Conservation (phyloP, 164 flowering plant genomes). For the Kalanchoe fedtschenkoi region DNA sequence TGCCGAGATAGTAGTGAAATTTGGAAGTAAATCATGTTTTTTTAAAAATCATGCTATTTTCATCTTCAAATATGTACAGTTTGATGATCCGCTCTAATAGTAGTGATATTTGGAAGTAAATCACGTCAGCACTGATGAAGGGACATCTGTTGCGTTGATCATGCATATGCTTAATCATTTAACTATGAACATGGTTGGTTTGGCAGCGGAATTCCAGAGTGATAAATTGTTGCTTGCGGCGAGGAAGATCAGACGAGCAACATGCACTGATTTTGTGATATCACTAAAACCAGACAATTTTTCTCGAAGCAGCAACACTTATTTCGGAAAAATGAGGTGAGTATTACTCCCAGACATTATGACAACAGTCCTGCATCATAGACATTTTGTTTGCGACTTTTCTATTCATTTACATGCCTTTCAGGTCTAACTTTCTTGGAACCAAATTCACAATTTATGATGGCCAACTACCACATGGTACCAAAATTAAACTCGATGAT, state of each 20-base stretch:
- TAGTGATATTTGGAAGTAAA: not conserved
- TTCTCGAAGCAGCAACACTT: slow-evolving; percentile 49
- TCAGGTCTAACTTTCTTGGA: slow-evolving; percentile 64
- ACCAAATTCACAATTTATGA: slow-evolving; percentile 60
- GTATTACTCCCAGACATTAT: not conserved
- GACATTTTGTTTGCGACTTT: not conserved
- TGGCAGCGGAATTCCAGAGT: slow-evolving; percentile 42
- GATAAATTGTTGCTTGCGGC: slow-evolving; percentile 54
- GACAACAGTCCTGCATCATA: not conserved
- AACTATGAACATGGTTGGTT: slow-evolving; percentile 6
- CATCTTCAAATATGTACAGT: too few species aligned
- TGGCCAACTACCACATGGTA: slow-evolving; percentile 39
- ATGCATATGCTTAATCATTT: too few species aligned
- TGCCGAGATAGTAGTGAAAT: too few species aligned
- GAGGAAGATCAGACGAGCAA: slow-evolving; percentile 45
- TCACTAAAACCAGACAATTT: slow-evolving; percentile 49
- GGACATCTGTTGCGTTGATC: too few species aligned
- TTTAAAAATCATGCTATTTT: too few species aligned
- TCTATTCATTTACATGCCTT: not conserved
- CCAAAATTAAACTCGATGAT: slow-evolving; percentile 12
- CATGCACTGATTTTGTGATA: slow-evolving; percentile 48
- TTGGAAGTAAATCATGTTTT: too few species aligned
- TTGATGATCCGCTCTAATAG: not conserved
- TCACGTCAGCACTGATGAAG: not conserved
- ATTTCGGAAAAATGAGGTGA: slow-evolving; percentile 56